Conservation (phyloP, 2,329 filamentous ascomycete species). For the Fusarium graminum region DNA sequence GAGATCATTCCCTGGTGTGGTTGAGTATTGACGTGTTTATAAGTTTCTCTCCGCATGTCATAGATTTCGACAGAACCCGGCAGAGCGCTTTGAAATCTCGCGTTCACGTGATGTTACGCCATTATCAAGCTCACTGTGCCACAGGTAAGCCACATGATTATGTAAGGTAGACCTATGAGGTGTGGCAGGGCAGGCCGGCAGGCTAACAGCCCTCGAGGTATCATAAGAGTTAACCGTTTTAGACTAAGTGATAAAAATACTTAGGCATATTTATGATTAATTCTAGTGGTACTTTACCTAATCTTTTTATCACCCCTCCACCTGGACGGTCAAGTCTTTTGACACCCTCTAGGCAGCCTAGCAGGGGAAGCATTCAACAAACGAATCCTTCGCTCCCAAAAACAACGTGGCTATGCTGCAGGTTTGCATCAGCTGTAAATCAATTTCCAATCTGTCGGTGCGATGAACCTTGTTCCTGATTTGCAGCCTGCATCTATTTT, state of each 20-base stretch:
- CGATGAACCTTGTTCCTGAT: neutral
- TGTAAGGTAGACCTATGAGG: neutral
- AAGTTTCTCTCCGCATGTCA: constrained; percentile 21
- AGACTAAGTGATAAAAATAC: no score
- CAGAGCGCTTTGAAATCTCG: constrained; percentile 42
- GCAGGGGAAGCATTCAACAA: no score
- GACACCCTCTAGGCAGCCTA: no score
- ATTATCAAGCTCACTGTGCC: constrained; percentile 27
- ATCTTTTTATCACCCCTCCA: no score
- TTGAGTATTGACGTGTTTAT: constrained; percentile 21
- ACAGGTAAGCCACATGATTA: constrained; percentile 21
- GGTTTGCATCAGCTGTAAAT: neutral
- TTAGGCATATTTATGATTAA: no score
- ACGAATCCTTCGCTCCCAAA: no score
- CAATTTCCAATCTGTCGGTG: neutral
- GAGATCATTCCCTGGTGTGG: neutral
- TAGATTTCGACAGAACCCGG: constrained; percentile 41
- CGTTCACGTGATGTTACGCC: constrained; percentile 41
- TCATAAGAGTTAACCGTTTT: no score
- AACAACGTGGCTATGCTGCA: no score
- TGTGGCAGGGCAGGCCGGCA: no score
- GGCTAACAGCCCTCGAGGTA: no score
- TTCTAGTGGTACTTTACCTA: no score
- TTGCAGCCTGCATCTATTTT: neutral
- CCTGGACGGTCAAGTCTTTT: no score